Evolutionary conservation across 305 asterid genomes (phyloP), one percentile per base, ranked within the genome.

Genomic region (Euphrasia arctica): DNA sequence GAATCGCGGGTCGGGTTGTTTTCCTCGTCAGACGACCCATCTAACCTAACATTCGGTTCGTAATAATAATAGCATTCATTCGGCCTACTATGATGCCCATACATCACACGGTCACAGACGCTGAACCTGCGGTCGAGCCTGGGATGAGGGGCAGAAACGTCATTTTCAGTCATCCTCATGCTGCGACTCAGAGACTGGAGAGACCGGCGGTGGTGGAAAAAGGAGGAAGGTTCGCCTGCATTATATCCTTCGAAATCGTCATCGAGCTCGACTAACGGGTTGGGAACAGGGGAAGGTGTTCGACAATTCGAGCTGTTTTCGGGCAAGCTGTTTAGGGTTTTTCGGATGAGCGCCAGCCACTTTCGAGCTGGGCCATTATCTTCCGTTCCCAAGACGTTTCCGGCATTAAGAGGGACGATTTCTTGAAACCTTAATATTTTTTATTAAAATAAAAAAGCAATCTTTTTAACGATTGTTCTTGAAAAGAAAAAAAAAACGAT

Each of bases 381-480:
- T 67, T 90, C 96, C 36, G 97, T 82, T 22, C 98, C 97, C 79
- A 91, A 76, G 31, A 94, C 99, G 62, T 94, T 94, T 43, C 99
- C 99, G 60, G 99, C 99, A 73, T 90, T 93, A 41, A 93, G 69
- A 66, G 99, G 99, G 59, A 93, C 99, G 31, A 93, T 86, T 80
- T 93, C 99, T 85, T 93, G 99, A 82, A 93, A 93, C 91, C 99
- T 93, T 62, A 57, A 74, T 54, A 66, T 25, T 10, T 39, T 39
- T 14, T 61, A 43, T 55, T 25, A 25, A 25, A 25, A 55, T 36
- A 12, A 57, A 29, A 57, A 32, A 2, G 25, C 9, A 3, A 2
- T 39, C 45, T 39, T 10, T 39, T 39, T 8, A 1, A 39, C 2
- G 45, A 39, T 39, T 39, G 9, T 39, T 39, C 45, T 4, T 39